Percentiles rank a stretch among this genome's conserved stretches.
These are phyloP conservation scores for Eugenia klotzschiana DNA, from an alignment of 441 rosid genomes.

Conservation along the genomic window DNA sequence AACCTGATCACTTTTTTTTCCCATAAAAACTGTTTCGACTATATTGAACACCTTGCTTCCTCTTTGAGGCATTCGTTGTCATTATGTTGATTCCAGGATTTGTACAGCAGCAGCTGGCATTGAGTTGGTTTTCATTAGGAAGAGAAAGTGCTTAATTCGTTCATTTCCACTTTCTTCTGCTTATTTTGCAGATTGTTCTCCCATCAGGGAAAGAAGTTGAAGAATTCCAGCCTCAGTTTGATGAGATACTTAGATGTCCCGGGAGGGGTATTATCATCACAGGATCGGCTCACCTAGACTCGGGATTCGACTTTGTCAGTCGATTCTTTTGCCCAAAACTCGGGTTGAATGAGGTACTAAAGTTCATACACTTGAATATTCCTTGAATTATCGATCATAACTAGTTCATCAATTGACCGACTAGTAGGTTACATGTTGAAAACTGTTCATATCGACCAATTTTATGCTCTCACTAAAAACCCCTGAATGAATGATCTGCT, in stretches of 20 bases:
- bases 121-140: background rate
- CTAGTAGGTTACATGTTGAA: background rate
- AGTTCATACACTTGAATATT: background rate
- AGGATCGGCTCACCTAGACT: slow-evolving; percentile 33
- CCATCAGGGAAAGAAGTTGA: slow-evolving; percentile 43
- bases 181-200: slow-evolving; percentile 33
- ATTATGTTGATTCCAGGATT: background rate
- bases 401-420: background rate
- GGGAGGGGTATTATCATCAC: slow-evolving; percentile 47
- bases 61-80: too few species aligned
- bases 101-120: background rate
- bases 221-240: slow-evolving; percentile 34
- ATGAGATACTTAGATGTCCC: slow-evolving; percentile 37
- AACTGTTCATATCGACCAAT: background rate
- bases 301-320: slow-evolving; percentile 56
- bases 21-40: background rate
- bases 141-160: too few species aligned
- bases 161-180: background rate
- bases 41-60: too few species aligned
- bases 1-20: background rate
- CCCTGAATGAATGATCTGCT: background rate
- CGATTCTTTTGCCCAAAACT: slow-evolving; percentile 49
- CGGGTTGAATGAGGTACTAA: slow-evolving; percentile 46
- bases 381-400: background rate
- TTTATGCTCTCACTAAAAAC: background rate